Conservation (phyloP, 1,139 yeast species). For the Geotrichum carabidarum region DNA sequence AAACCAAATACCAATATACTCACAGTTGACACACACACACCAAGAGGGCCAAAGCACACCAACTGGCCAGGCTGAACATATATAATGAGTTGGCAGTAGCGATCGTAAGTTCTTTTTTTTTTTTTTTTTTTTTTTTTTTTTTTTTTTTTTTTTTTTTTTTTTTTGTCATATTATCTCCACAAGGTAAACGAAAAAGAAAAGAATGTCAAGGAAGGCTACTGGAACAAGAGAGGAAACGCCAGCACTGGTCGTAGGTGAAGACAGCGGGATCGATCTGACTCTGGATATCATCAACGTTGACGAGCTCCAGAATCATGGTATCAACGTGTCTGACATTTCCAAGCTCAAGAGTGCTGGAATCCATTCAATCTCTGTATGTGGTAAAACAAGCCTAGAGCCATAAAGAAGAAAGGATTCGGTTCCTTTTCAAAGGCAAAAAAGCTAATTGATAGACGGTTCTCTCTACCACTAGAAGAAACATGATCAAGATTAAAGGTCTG, state of each 20-base stretch:
- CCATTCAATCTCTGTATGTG: conserved; percentile 48
- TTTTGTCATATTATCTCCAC: neutral
- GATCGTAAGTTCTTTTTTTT: neutral
- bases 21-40: neutral
- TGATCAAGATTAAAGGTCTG: conserved; percentile 51
- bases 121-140: neutral
- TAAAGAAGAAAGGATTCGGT: neutral
- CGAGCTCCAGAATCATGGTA: conserved; percentile 52
- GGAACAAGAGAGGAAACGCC: conserved; percentile 8
- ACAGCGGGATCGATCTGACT: conserved; percentile 13
- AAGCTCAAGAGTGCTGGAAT: conserved; percentile 52
- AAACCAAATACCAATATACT: too few species aligned
- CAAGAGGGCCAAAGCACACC: neutral
- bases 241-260: conserved; percentile 6
- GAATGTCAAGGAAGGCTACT: conserved; percentile 16
- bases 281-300: conserved; percentile 43
- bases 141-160: neutral
- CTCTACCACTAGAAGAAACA: conserved; percentile 51
- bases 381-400: neutral
- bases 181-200: neutral
- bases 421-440: neutral
- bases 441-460: conserved; percentile 41
- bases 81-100: neutral
- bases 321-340: conserved; percentile 54
- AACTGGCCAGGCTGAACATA: neutral